These are phyloP conservation scores for Onygenales sp. DNA, from an alignment of 2,329 filamentous ascomycete genomes.

Conservation along the genomic window DNA sequence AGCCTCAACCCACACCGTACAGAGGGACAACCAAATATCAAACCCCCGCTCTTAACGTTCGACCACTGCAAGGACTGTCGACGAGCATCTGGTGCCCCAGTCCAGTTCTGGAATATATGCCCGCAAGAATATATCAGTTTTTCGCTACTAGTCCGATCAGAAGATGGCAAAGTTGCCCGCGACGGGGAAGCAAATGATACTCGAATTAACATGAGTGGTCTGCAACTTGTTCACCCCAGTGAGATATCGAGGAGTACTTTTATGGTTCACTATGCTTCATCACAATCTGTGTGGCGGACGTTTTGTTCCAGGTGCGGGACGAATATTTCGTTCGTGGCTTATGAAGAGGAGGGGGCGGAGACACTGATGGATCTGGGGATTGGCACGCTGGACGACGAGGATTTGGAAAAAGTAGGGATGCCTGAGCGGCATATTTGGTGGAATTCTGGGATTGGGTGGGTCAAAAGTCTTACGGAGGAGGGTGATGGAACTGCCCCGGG, in stretches of 20 bases:
- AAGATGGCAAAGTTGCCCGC: neutral
- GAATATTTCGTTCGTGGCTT: slow-evolving; percentile 14
- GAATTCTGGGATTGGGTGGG: slow-evolving; percentile 17
- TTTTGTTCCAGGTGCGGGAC: slow-evolving; percentile 22
- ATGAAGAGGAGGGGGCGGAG: slow-evolving; percentile 1
- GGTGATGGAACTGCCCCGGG: neutral
- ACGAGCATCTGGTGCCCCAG: slow-evolving; percentile 11
- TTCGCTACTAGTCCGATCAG: neutral
- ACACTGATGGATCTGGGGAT: slow-evolving; percentile 15
- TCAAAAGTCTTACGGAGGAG: slow-evolving; percentile 5
- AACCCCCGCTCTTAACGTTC: slow-evolving; percentile 4
- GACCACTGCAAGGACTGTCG: slow-evolving; percentile 22
- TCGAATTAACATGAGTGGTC: neutral
- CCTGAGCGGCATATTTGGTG: slow-evolving; percentile 14
- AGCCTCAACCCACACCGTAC: neutral
- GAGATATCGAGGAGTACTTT: neutral
- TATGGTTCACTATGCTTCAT: slow-evolving; percentile 2
- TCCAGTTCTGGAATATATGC: slow-evolving; percentile 20
- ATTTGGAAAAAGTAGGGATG: slow-evolving; percentile 10
- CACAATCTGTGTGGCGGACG: slow-evolving; percentile 12
- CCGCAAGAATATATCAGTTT: slow-evolving; percentile 12
- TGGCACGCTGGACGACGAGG: slow-evolving; percentile 17
- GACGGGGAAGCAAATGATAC: neutral
- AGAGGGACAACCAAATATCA: neutral
- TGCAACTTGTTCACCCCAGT: neutral